Percentiles rank a stretch among this genome's conserved stretches.
These are phyloP conservation scores for Phyllachora maydis DNA, from an alignment of 2,329 filamentous ascomycete genomes.

Conservation along the genomic window DNA sequence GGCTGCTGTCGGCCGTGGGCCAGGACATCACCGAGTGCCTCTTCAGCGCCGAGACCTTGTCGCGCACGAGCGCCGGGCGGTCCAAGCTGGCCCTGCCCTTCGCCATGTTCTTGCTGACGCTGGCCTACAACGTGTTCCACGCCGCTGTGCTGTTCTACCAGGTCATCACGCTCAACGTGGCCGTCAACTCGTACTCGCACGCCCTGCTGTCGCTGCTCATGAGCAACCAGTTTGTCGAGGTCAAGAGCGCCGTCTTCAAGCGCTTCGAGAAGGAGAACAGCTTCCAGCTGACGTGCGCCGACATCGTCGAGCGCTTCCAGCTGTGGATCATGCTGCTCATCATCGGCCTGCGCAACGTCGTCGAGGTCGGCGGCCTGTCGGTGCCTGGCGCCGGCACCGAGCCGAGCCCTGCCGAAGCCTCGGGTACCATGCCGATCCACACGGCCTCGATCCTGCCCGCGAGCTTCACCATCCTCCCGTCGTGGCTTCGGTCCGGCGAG, in stretches of 20 bases:
- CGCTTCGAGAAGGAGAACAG: constrained; percentile 96
- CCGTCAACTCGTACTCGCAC: constrained; percentile 96
- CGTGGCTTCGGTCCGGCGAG: constrained; percentile 57
- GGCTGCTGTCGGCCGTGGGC: constrained; percentile 72
- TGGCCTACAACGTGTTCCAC: constrained; percentile 77
- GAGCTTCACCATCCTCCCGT: constrained; percentile 77
- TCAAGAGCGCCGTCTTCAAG: constrained; percentile 97
- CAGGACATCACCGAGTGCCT: constrained; percentile 94
- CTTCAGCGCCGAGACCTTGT: constrained; percentile 81
- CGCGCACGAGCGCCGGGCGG: constrained; percentile 68
- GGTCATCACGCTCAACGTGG: constrained; percentile 92
- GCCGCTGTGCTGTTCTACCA: constrained; percentile 86
- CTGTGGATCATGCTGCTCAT: constrained; percentile 95
- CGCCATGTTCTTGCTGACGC: constrained; percentile 73
- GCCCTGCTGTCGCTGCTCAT: constrained; percentile 78
- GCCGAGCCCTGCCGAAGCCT: not conserved
- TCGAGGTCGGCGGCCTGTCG: constrained; percentile 78
- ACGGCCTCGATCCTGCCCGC: constrained; percentile 63
- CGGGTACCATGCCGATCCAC: constrained; percentile 26
- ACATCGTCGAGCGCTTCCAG: constrained; percentile 93
- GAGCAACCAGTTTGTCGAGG: constrained; percentile 97
- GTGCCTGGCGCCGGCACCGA: constrained; percentile 32
- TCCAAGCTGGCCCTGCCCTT: constrained; percentile 80
- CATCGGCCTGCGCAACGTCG: constrained; percentile 87
- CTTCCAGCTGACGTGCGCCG: constrained; percentile 89